Base-by-base conservation (phyloP, 139 green algal species). In the Nannochloris sp. region DNA sequence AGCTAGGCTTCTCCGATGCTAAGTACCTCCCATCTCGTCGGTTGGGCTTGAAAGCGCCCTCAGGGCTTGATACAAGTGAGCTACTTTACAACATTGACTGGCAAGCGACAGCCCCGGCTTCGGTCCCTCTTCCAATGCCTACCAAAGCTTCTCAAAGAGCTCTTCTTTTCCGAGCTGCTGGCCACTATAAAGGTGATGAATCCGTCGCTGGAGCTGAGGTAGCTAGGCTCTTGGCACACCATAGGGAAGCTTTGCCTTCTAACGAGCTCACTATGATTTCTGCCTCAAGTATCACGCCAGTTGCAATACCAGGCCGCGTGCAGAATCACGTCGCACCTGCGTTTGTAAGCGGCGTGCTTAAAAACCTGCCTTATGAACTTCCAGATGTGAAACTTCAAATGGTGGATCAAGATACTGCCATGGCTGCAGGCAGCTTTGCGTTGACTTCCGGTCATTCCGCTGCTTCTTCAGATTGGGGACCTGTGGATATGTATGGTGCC, bases 401-500 rank as follows among this genome's bases (percentile, higher is more conserved):
- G 25, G 23, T 38, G 25, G 61, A 68, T 23, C 7, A 4, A 1
- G 61, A 61, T 27, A 4, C 39, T 13, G 1, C 23, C 0, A 12
- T 19, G 10, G 48, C 48, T 39, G 9, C 9, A 34, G 12, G 48
- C 48, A 19, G 9, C 8, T 59, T 59, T 36, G 48, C 48, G 5
- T 6, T 44, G 15, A 5, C 27, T 10, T 15, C 14, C 15, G 37
- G 37, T 19, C 9, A 9, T 45, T 10, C 36, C 34, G 12, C 9
- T 9, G 48, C 9, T 14, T 51, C 9, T 24, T 27, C 27, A 13
- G 24, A 27, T 23, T 64, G 56, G 24, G 14, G 23, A 37, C n/a
- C n/a, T n/a, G 56, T 23, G 10, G 60, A 67, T 53, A 19, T 42
- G 35, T 57, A 72, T 19, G 65, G 65, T 23, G 19, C 31, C 14